These are phyloP conservation scores for Xylaria sp. DNA, from an alignment of 2,329 filamentous ascomycete species.

Conservation along the genomic window DNA sequence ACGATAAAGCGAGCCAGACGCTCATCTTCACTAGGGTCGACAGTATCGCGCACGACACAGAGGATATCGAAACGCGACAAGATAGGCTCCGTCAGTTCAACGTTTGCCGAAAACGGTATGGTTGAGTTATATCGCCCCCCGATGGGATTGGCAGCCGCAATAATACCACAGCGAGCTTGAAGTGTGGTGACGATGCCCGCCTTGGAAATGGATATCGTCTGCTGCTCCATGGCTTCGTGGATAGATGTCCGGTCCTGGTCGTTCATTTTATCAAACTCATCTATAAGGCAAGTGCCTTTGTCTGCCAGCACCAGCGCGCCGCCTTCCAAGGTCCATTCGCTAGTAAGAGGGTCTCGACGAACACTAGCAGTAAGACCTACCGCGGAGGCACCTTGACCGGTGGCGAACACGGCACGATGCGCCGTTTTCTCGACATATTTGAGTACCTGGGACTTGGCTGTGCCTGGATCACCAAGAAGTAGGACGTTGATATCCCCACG, in stretches of 20 bases:
- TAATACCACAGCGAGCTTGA: conserved; percentile 93
- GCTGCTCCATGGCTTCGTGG: conserved; percentile 99
- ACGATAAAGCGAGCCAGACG: conserved; percentile 94
- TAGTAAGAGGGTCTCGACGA: conserved; percentile 90
- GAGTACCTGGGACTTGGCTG: conserved; percentile 94
- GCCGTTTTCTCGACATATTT: conserved; percentile 99
- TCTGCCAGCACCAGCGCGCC: conserved; percentile 95
- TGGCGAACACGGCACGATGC: conserved; percentile 95
- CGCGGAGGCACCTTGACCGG: conserved; percentile 93
- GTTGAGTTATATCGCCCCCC: conserved; percentile 97
- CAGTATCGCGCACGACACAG: conserved; percentile 93
- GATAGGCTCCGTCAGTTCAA: conserved; percentile 96
- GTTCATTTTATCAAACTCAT: conserved; percentile 99
- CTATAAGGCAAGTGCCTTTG: conserved; percentile 92
- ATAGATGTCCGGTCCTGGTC: conserved; percentile 98
- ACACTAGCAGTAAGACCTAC: conserved; percentile 98
- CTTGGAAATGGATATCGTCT: conserved; percentile 98
- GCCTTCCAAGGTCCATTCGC: conserved; percentile 97
- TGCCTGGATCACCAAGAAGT: conserved; percentile 94
- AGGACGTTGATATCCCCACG: conserved; percentile 98
- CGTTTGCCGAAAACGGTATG: conserved; percentile 93
- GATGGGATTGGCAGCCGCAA: conserved; percentile 95
- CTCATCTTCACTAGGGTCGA: conserved; percentile 91
- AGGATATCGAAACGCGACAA: conserved; percentile 97
- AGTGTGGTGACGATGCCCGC: conserved; percentile 97